Conservation (phyloP, 2,329 filamentous ascomycete species). For the Cladosporium velox region DNA sequence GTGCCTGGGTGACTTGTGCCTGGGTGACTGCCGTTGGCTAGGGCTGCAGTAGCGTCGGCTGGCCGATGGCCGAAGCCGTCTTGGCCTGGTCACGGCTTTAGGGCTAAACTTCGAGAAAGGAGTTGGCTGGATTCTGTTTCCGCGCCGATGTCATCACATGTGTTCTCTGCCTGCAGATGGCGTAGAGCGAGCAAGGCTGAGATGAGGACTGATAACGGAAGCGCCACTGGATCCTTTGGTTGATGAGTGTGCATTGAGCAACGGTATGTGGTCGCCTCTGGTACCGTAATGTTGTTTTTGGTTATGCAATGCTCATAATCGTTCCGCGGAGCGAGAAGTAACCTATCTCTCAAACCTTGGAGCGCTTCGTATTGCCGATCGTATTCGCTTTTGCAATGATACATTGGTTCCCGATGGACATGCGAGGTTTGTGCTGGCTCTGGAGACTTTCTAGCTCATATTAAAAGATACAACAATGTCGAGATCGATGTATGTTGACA, state of each 20-base stretch:
- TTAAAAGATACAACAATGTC: background rate
- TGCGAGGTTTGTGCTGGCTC: background rate
- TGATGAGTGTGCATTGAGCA: background rate
- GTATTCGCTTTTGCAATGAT: background rate
- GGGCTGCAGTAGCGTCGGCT: constrained; percentile 12
- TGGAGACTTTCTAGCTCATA: background rate
- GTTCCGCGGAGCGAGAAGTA: background rate
- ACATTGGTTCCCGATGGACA: background rate
- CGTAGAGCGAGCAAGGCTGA: background rate
- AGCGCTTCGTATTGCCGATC: background rate
- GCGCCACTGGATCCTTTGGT: background rate
- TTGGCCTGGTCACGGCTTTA: background rate
- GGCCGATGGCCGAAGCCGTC: constrained; percentile 1
- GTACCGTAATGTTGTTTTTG: background rate
- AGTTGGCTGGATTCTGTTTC: background rate
- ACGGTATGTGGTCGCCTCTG: background rate
- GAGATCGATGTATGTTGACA: background rate
- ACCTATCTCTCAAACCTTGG: background rate
- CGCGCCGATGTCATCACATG: background rate
- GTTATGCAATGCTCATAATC: background rate
- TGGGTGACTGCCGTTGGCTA: constrained; percentile 7
- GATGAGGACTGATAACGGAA: background rate
- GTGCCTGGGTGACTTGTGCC: background rate
- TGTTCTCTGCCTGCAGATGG: background rate
- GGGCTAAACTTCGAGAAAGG: constrained; percentile 1